Conservation (phyloP, 2,329 filamentous ascomycete species). For the Verticillium tricorpus region DNA sequence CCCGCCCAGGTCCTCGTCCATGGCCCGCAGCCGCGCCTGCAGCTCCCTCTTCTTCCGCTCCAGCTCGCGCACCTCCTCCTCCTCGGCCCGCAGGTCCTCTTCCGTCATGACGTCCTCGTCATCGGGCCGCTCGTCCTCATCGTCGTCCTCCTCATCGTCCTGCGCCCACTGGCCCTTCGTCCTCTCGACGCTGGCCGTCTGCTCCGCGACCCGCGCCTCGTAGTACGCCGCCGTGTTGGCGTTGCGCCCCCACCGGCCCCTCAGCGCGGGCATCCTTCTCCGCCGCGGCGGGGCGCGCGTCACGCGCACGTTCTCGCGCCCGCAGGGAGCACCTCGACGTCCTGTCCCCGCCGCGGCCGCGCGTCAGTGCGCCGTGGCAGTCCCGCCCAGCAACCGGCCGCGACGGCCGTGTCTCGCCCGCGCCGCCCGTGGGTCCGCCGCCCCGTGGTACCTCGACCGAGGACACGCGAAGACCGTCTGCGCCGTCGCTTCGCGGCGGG, state of each 20-base stretch:
- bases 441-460: conserved; percentile 60
- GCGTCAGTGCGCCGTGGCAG: conserved; percentile 79
- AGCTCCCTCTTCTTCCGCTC: conserved; percentile 53
- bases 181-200: conserved; percentile 66
- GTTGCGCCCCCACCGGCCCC: conserved; percentile 67
- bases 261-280: conserved; percentile 71
- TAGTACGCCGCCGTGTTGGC: conserved; percentile 73
- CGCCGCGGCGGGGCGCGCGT: conserved; percentile 72
- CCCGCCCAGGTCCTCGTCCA: conserved; percentile 53
- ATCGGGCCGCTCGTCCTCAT: conserved; percentile 34
- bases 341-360: too few species aligned
- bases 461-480: conserved; percentile 64
- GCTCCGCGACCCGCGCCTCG: conserved; percentile 73
- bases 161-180: conserved; percentile 59
- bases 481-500: too few species aligned
- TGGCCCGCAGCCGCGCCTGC: conserved; percentile 45
- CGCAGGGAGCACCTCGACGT: conserved; percentile 79
- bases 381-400: conserved; percentile 81
- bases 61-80: conserved; percentile 58
- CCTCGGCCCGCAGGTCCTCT: conserved; percentile 64
- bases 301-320: conserved; percentile 84
- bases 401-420: conserved; percentile 76
- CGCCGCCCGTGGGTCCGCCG: conserved; percentile 28
- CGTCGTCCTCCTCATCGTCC: conserved; percentile 49
- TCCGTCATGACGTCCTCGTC: conserved; percentile 52